phyloP scores from a whole-genome alignment of 2,329 filamentous ascomycete species.

The Basipetospora chlamydospora region DNA sequence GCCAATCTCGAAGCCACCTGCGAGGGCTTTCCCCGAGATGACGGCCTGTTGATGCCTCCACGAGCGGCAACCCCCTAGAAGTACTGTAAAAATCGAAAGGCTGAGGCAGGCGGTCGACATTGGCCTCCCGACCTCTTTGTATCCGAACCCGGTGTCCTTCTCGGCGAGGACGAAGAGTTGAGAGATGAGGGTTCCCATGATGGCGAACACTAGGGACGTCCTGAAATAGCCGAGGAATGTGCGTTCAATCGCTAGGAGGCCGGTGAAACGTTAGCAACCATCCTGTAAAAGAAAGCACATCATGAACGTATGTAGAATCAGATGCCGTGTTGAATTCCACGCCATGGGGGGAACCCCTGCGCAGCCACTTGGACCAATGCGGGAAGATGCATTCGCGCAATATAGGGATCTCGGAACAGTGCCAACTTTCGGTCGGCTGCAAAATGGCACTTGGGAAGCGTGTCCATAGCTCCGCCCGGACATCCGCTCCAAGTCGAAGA shows the following conservation, averaged over 20 bases:
- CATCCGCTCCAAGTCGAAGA: no score
- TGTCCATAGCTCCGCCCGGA: no score
- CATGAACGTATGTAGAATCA: no score
- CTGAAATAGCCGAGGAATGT: slow-evolving; percentile 62
- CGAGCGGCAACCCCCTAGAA: slow-evolving; percentile 16
- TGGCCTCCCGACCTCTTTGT: slow-evolving; percentile 45
- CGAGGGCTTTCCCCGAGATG: slow-evolving; percentile 16
- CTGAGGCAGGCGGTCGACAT: slow-evolving; percentile 29
- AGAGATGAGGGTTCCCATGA: slow-evolving; percentile 49
- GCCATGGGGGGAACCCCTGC: background rate
- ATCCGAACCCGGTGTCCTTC: slow-evolving; percentile 33
- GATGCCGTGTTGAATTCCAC: background rate
- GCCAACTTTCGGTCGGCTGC: no score
- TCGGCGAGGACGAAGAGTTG: slow-evolving; percentile 48
- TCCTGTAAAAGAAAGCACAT: no score
- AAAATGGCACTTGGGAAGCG: no score
- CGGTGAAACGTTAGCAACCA: background rate
- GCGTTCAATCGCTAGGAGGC: slow-evolving; percentile 59
- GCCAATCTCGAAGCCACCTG: slow-evolving; percentile 12
- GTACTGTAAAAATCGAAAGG: slow-evolving; percentile 21
- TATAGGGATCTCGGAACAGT: no score
- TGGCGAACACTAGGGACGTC: slow-evolving; percentile 53
- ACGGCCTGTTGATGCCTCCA: slow-evolving; percentile 19
- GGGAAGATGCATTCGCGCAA: background rate
- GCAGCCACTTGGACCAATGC: background rate